Evolutionary conservation across 2,329 filamentous ascomycete genomes (phyloP), one percentile per base, ranked within the genome.

Genomic region (Botryotinia convoluta): DNA sequence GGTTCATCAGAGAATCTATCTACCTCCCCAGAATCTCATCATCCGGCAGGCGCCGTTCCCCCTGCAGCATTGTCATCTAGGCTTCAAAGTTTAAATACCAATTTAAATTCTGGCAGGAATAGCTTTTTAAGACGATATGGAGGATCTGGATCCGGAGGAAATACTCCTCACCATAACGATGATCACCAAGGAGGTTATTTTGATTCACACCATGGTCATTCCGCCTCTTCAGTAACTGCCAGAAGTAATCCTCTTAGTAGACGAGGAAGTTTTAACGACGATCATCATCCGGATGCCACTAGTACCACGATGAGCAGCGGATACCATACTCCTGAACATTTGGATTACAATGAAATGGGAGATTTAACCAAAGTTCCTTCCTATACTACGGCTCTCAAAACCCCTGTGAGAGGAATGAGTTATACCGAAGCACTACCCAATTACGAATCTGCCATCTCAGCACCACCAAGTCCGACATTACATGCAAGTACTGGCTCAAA

Each of bases 1-100:
- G 91, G 92, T 9, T 98, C 95, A 0, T 85, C 87, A 16, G 96
- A 98, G 78, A 95, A 98, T 79, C 85, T 98, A 8, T 57, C 51
- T 37, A 85, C 88, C 65, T 88, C 86, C 6, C 84, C 90, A 80
- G 83, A 83, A 10, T 79, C 86, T 9, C 83, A 85, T 72, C 83
- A 84, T 65, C 80, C 80, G 51, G 83, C 82, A 57, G 81, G 81
- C 39, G 82, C 81, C 12, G 82, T 86, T 32, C 82, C 83, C 22
- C 87, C 87, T n/a, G 87, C 86, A 45, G 86, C 83, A 74, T 87
- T 88, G 77, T 93, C 82, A 82, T 91, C 82, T 82, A 91, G 82
- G 71, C 86, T 97, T 74, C 93, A 95, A 75, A 90, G 89, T 79
- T 90, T 95, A 73, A 84, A 91, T 45, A 84, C 84, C 32, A 90